Evolutionary conservation across 2,329 filamentous ascomycete genomes (phyloP).

Genomic region (Clarireedia paspali): DNA sequence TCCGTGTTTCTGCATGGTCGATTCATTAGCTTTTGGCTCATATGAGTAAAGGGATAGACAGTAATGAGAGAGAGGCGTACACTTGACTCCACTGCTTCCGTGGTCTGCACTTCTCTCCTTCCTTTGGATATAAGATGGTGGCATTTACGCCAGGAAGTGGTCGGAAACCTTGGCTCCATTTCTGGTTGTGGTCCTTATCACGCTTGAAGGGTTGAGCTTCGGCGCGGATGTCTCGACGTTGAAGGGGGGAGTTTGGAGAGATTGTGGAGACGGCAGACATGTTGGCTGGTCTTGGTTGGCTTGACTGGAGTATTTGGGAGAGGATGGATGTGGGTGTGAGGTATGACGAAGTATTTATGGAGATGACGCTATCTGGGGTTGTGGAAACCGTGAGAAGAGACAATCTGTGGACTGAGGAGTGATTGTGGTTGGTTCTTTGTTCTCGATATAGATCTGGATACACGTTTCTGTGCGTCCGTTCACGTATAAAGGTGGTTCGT

Average conservation of each 20-base stretch:
- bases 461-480: neutral
- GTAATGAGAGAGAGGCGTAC: slow-evolving; percentile 9
- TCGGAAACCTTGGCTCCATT: slow-evolving; percentile 24
- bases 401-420: neutral
- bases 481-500: neutral
- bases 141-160: slow-evolving; percentile 12
- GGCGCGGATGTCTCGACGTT: slow-evolving; percentile 27
- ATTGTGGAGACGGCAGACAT: slow-evolving; percentile 26
- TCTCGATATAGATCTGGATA: neutral
- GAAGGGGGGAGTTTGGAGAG: slow-evolving; percentile 16
- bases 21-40: neutral
- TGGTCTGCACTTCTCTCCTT: slow-evolving; percentile 23
- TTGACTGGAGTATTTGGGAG: neutral
- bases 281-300: neutral
- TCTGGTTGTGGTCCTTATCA: slow-evolving; percentile 25
- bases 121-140: neutral
- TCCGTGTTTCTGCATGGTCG: neutral
- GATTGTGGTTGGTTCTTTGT: slow-evolving; percentile 5
- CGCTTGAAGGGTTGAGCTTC: slow-evolving; percentile 24
- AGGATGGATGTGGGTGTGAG: neutral
- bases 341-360: neutral
- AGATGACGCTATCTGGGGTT: neutral
- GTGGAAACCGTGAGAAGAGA: neutral
- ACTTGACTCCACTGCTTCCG: slow-evolving; percentile 17
- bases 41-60: neutral